Base-by-base conservation (phyloP, 768 basidiomycete genomes). In the Leccinum subtestaceum region DNA sequence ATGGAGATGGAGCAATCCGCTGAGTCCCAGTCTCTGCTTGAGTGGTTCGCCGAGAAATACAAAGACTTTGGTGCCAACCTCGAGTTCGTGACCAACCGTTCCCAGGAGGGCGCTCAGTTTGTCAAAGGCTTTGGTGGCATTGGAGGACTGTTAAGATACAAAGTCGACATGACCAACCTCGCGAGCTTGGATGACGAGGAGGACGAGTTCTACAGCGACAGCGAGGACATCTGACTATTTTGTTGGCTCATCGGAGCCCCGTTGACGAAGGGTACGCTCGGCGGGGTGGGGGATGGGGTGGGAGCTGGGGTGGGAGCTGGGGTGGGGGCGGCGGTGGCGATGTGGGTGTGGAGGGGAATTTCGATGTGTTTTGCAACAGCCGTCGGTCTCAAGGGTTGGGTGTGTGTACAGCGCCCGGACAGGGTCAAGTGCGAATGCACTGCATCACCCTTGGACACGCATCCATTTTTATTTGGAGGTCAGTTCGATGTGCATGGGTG, bases 11-110 rank as follows among this genome's bases (percentile, higher is more conserved):
- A 99, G 72, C 88, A 91, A 72, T 75, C 76, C 9, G 67, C 66
- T 2, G 97, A 99, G 64, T 87, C 97, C 2, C 84, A 91, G 68
- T 80, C 91, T 52, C 83, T 98, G 10, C 85, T 99, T 60, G 97
- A 99, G 74, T 98, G 97, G 97, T 94, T 98, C 73, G 89, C 97
- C 48, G 97, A 98, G 72, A 94, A 95, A 72, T 99, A 98, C 81
- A 95, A 93, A 74, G 93, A 96, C 45, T 98, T 98, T 70, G 97
- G 96, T 61, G 93, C 96, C 53, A 88, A 88, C 65, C 86, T 98
- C 60, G 94, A 95, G 77, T 98, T 98, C 71, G 87, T 98, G 47
- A 96, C 95, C 63, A 95, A 98, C 77, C 86, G 89, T 55, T 95
- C 94, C 8, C 96, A 98, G 72, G 96, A 99, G 73, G 96, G 96